Evolutionary conservation across 129 eudicot genomes (phyloP).

Genomic region (Calendula officinalis): DNA sequence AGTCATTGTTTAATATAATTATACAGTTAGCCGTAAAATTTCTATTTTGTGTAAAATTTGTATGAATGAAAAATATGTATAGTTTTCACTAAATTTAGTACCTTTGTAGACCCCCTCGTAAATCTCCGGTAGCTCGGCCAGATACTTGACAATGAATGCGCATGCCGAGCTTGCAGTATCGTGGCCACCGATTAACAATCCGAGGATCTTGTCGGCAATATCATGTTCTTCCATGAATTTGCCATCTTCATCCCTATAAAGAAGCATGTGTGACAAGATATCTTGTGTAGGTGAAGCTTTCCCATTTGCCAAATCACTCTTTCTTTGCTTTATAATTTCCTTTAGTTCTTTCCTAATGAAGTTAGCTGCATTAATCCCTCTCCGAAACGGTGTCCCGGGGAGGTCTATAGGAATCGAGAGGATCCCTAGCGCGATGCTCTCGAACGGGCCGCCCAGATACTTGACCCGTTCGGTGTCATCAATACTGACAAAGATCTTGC

Average conservation of each 20-base stretch:
- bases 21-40: too few relatives aligned
- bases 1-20: too few relatives aligned
- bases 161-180: conserved; percentile 48
- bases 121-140: conserved; percentile 50
- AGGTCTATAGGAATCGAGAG: conserved; percentile 50
- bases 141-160: conserved; percentile 42
- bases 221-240: conserved; percentile 37
- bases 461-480: conserved; percentile 45
- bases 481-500: conserved; percentile 44
- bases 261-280: conserved; percentile 48
- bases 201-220: conserved; percentile 39
- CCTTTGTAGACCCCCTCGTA: conserved; percentile 47
- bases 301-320: conserved; percentile 37
- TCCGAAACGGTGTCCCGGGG: conserved; percentile 49
- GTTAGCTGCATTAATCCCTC: conserved; percentile 44
- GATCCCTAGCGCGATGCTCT: conserved; percentile 35
- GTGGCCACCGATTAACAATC: conserved; percentile 42
- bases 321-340: conserved; percentile 38
- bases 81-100: not conserved
- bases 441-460: conserved; percentile 35
- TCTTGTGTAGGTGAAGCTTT: conserved; percentile 49
- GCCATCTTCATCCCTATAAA: conserved; percentile 34
- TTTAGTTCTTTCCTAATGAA: conserved; percentile 37
- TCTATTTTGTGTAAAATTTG: too few relatives aligned
- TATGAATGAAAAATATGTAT: too few relatives aligned